Conservation (phyloP, 2,329 filamentous ascomycete genomes). For the Fusarium coffeatum region DNA sequence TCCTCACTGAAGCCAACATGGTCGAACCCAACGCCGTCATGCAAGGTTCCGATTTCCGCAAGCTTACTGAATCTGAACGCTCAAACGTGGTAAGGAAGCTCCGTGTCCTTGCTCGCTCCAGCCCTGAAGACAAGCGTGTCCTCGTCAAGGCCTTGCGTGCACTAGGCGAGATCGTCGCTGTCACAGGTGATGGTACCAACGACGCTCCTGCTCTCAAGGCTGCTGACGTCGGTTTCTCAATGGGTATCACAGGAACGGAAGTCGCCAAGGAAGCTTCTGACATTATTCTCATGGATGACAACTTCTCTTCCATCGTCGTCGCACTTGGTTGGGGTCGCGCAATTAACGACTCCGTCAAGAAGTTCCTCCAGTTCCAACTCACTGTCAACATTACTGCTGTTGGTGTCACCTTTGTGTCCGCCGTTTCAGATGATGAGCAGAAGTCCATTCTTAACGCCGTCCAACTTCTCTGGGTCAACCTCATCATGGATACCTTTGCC, state of each 20-base stretch:
- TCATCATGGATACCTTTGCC: conserved; percentile 77
- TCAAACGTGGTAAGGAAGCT: conserved; percentile 69
- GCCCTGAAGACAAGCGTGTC: conserved; percentile 75
- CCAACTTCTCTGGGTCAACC: conserved; percentile 75
- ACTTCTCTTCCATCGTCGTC: conserved; percentile 73
- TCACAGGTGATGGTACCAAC: conserved; percentile 75
- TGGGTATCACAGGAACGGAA: conserved; percentile 75
- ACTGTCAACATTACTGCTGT: conserved; percentile 78
- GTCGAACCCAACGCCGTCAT: conserved; percentile 58
- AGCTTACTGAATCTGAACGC: conserved; percentile 61
- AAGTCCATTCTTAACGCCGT: conserved; percentile 73
- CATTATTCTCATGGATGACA: conserved; percentile 75
- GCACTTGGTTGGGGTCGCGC: conserved; percentile 75
- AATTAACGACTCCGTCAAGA: conserved; percentile 75
- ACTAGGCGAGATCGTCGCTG: conserved; percentile 73
- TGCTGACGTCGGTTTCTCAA: conserved; percentile 75
- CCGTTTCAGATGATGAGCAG: conserved; percentile 64
- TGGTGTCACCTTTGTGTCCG: conserved; percentile 71
- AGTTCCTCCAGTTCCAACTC: conserved; percentile 76
- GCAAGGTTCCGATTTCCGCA: conserved; percentile 65
- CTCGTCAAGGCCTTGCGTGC: conserved; percentile 73
- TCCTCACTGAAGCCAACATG: conserved; percentile 70
- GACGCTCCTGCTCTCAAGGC: conserved; percentile 74
- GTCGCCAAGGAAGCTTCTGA: conserved; percentile 74
- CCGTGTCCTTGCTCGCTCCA: conserved; percentile 75